phyloP scores from a whole-genome alignment of 768 basidiomycete genomes.

The Mycena sanguinolenta region DNA sequence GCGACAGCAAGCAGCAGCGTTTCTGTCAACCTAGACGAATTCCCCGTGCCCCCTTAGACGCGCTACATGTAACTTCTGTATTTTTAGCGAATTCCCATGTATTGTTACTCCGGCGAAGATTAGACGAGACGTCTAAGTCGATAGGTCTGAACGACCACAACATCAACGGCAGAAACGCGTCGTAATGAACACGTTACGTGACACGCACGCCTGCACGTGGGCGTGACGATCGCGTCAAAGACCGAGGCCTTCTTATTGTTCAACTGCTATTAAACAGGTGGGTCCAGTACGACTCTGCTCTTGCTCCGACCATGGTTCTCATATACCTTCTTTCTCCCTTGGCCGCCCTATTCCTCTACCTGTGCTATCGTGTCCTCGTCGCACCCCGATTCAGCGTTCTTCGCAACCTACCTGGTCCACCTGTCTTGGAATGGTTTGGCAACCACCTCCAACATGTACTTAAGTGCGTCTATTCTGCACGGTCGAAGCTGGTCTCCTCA shows the following conservation, averaged over 20 bases:
- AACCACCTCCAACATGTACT: slow-evolving; percentile 69
- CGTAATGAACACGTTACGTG: too few species aligned
- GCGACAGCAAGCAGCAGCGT: slow-evolving; percentile 51
- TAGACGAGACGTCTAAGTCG: too few species aligned
- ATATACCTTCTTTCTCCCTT: slow-evolving; percentile 18
- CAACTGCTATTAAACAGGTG: neutral
- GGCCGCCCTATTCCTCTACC: slow-evolving; percentile 37
- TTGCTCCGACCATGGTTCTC: slow-evolving; percentile 23
- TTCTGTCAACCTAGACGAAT: slow-evolving; percentile 60
- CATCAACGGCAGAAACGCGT: too few species aligned
- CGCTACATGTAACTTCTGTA: neutral
- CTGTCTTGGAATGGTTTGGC: slow-evolving; percentile 59
- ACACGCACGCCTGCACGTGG: neutral
- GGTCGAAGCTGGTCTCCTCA: slow-evolving; percentile 7
- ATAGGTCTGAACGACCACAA: too few species aligned
- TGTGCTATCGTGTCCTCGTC: slow-evolving; percentile 49
- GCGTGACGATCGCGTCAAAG: slow-evolving; percentile 1
- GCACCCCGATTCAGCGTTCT: slow-evolving; percentile 60
- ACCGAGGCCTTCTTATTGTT: slow-evolving; percentile 14
- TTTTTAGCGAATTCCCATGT: slow-evolving; percentile 5
- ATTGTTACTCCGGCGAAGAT: neutral
- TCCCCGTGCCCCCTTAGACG: slow-evolving; percentile 55
- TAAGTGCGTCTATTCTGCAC: slow-evolving; percentile 58
- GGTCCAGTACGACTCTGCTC: slow-evolving; percentile 8
- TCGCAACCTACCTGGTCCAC: slow-evolving; percentile 72